Percentiles rank a stretch among this genome's conserved stretches.
phyloP scores from a whole-genome alignment of 2,329 filamentous ascomycete genomes.

The Aurifilum marmelostoma region DNA sequence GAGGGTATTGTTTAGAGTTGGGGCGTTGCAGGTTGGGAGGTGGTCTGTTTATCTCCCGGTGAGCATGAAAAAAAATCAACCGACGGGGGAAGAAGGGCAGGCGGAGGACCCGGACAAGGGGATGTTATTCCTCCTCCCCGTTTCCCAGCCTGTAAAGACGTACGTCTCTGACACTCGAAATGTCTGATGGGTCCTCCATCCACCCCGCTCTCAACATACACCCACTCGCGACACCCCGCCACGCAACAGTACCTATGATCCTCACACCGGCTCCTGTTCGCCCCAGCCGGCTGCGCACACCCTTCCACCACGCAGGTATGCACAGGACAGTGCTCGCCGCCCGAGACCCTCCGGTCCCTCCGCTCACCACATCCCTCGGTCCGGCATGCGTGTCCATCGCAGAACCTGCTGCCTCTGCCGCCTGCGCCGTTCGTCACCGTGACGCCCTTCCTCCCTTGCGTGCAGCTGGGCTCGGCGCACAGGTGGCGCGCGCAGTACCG shows the following conservation, averaged over 20 bases:
- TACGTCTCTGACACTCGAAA: constrained; percentile 19
- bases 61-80: no score
- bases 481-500: constrained; percentile 17
- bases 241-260: constrained; percentile 15
- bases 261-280: constrained; percentile 16
- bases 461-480: constrained; percentile 17
- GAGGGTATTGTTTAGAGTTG: constrained; percentile 8
- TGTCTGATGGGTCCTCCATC: constrained; percentile 10
- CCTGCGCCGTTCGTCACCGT: constrained; percentile 7
- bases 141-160: not conserved
- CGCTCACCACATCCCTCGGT: constrained; percentile 20
- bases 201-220: constrained; percentile 18
- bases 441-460: constrained; percentile 4
- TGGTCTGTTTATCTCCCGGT: constrained; percentile 28
- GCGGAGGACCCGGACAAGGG: not conserved
- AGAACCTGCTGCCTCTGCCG: constrained; percentile 4
- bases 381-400: constrained; percentile 20
- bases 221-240: constrained; percentile 20
- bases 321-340: constrained; percentile 17
- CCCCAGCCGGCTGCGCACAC: constrained; percentile 10
- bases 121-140: not conserved
- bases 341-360: constrained; percentile 19
- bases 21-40: constrained; percentile 22
- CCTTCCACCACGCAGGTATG: constrained; percentile 21
- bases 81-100: not conserved